These are phyloP conservation scores for Cyamopsis tetragonoloba DNA, from an alignment of 306 rosid genomes.

Conservation along the genomic window DNA sequence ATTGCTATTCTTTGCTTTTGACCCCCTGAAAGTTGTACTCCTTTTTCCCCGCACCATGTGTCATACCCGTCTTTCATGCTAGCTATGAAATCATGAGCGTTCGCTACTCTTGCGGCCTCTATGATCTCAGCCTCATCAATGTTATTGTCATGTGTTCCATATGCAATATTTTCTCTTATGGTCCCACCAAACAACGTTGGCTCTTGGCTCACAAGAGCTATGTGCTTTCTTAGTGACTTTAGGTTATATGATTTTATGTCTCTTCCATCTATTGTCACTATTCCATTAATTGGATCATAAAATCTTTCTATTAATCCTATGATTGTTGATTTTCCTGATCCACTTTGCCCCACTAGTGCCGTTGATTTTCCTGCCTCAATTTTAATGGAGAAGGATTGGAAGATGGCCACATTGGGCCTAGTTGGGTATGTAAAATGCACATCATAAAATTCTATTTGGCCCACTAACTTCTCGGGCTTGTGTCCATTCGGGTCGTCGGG, in stretches of 20 bases:
- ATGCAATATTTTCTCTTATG: constrained; percentile 49
- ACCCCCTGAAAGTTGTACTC: constrained; percentile 52
- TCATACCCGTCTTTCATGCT: constrained; percentile 41
- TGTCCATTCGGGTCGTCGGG: constrained; percentile 16
- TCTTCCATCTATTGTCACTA: constrained; percentile 29
- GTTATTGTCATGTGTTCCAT: constrained; percentile 23
- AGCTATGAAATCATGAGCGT: constrained; percentile 46
- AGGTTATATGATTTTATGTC: constrained; percentile 38
- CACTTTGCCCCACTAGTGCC: constrained; percentile 53
- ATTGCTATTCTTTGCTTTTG: constrained; percentile 61
- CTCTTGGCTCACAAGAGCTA: constrained; percentile 59
- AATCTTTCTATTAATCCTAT: constrained; percentile 51
- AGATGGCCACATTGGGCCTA: constrained; percentile 38
- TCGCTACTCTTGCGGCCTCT: constrained; percentile 47
- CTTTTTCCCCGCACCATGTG: constrained; percentile 45
- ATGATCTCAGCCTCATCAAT: constrained; percentile 37
- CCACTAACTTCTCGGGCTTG: constrained; percentile 17
- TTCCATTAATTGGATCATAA: constrained; percentile 46
- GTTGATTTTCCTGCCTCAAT: constrained; percentile 45
- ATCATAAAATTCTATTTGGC: constrained; percentile 28
- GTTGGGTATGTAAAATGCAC: constrained; percentile 47
- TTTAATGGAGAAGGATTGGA: constrained; percentile 30
- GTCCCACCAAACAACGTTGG: constrained; percentile 53
- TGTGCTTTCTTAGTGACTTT: constrained; percentile 39
- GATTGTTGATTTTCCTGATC: constrained; percentile 47